phyloP scores from a whole-genome alignment of 164 flowering plant genomes.

The Dillenia suffruticosa region DNA sequence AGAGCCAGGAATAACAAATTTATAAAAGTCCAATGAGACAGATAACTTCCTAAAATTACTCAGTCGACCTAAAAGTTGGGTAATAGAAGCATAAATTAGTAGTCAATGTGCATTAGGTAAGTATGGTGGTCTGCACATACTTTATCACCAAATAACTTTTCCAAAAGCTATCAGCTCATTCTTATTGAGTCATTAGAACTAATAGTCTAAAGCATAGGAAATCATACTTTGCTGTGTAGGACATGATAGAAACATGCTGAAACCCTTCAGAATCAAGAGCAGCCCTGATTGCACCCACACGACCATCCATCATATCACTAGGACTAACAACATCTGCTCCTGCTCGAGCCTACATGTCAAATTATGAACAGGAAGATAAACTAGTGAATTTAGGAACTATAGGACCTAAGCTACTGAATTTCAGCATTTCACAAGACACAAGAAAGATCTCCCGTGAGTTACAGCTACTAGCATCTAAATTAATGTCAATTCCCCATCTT shows the following conservation, averaged over 20 bases:
- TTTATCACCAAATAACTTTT: no score
- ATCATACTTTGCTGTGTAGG: constrained; percentile 91
- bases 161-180: no score
- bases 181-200: no score
- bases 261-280: constrained; percentile 94
- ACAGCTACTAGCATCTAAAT: no score
- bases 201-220: background rate
- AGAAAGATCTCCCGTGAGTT: no score
- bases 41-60: background rate
- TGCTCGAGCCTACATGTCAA: constrained; percentile 68
- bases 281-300: constrained; percentile 85
- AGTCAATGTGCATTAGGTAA: no score
- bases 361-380: constrained; percentile 7
- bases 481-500: no score
- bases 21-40: background rate
- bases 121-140: no score
- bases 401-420: no score
- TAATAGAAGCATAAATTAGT: background rate
- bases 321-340: constrained; percentile 99
- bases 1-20: background rate
- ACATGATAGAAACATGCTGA: constrained; percentile 92
- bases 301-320: constrained; percentile 99
- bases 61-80: no score
- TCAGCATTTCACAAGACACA: no score
- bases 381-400: background rate